These are phyloP conservation scores for Ascochyta pisi DNA, from an alignment of 2,329 filamentous ascomycete genomes.

Conservation along the genomic window DNA sequence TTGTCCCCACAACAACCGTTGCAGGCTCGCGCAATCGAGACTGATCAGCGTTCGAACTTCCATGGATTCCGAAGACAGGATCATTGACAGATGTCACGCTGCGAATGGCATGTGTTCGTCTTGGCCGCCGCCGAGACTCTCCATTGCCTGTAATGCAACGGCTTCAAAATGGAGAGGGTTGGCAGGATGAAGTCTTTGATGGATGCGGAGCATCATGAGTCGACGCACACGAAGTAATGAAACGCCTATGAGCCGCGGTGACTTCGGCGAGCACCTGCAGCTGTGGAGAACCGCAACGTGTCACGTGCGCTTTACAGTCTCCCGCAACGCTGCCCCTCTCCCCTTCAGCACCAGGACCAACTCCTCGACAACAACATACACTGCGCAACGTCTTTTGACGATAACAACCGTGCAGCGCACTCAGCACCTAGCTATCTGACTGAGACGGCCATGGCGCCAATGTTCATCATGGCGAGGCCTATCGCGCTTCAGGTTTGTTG, in stretches of 20 bases:
- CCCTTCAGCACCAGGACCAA: conserved; percentile 1
- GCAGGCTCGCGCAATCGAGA: conserved; percentile 2
- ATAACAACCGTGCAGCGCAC: background rate
- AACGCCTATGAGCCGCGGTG: conserved; percentile 3
- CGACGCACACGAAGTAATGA: conserved; percentile 5
- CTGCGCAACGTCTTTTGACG: background rate
- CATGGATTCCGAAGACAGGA: background rate
- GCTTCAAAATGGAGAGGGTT: background rate
- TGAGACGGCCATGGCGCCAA: conserved; percentile 42
- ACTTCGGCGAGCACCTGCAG: background rate
- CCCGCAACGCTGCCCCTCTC: background rate
- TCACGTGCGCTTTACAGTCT: conserved; percentile 3
- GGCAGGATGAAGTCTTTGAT: background rate
- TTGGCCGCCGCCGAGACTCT: conserved; percentile 8
- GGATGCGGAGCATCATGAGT: background rate
- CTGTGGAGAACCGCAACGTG: background rate
- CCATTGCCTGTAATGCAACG: background rate
- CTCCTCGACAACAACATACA: background rate
- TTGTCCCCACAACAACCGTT: conserved; percentile 14
- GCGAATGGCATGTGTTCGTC: background rate
- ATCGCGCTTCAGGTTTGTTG: conserved; percentile 48
- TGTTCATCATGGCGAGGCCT: conserved; percentile 39
- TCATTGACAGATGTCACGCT: conserved; percentile 16
- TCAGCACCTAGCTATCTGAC: conserved; percentile 1
- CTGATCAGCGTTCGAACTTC: conserved; percentile 4